Base-by-base conservation (phyloP, 371 early-diverging fungal species). In the Apophysomyces elegans region DNA sequence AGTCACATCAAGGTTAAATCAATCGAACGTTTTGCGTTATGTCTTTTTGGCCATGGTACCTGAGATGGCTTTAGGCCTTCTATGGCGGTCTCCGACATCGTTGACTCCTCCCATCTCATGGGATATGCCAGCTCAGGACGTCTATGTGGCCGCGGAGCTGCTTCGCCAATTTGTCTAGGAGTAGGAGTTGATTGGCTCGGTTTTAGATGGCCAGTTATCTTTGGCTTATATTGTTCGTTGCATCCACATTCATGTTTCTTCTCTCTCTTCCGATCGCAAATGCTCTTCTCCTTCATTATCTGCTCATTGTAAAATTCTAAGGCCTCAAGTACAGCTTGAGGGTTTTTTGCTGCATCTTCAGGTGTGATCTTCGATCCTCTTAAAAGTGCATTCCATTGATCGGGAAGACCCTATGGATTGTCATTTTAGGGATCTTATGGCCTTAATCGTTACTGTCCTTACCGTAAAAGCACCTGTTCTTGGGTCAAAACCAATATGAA, bases 311-410 rank as follows among this genome's bases (percentile, higher is more conserved):
- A 98, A 75, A 97, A 98, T 71, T 96, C 96, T 46, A 97, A 84
- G 35, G 96, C 97, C 70, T 97, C 97, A 46, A 97, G 77, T 56
- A 98, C 98, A n/a, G 97, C 96, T 74, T 96, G 96, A 9, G 98
- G 98, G 73, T 98, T 94, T 80, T 93, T 94, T 56, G 92, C 89
- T 64, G 95, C 95, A 75, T 98, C 98, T 74, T 98, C 96, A 70
- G 94, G 89, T 37, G 96, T 94, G 69, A 98, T 96, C 64, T 91
- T 92, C 18, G 96, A 95, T 41, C 90, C 86, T 71, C 95, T 93
- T 46, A 98, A 76, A 39, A 98, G 84, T 71, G 86, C 86, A 56
- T 91, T 91, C 98, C 97, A 97, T 76, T 95, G 92, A 62, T 92
- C 90, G 38, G 98, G 98, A 60, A 98, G 75, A 18, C 98, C 97